Evolutionary conservation across 2,329 filamentous ascomycete species (phyloP).

Genomic region (Neonectria sp.): DNA sequence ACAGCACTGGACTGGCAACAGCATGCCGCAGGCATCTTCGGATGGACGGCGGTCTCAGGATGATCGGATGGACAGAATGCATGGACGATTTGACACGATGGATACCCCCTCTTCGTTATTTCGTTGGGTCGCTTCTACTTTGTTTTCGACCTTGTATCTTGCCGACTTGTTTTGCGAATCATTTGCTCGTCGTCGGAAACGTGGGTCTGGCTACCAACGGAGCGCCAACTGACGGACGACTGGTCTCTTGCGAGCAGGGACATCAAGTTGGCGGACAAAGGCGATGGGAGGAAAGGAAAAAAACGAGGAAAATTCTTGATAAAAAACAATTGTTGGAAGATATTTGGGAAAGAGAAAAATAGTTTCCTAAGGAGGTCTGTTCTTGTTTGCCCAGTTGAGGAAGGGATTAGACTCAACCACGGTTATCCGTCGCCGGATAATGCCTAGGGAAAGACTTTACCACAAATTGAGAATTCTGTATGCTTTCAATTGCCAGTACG

Average conservation of each 20-base stretch:
- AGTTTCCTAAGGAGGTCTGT: constrained; percentile 33
- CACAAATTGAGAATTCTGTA: constrained; percentile 32
- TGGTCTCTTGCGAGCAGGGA: constrained; percentile 25
- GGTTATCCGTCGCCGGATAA: constrained; percentile 60
- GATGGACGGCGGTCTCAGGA: constrained; percentile 45
- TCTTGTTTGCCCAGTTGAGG: constrained; percentile 29
- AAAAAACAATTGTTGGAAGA: constrained; percentile 32
- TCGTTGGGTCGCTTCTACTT: constrained; percentile 41
- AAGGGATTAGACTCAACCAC: constrained; percentile 58
- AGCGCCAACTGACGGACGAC: constrained; percentile 26
- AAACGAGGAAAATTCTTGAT: constrained; percentile 34
- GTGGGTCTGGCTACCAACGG: constrained; percentile 48
- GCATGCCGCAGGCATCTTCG: constrained; percentile 47
- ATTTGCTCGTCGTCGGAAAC: constrained; percentile 30
- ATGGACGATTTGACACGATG: constrained; percentile 62
- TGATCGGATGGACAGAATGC: constrained; percentile 59
- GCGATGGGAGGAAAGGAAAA: constrained; percentile 27
- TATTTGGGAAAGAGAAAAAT: constrained; percentile 38
- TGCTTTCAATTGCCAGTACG: constrained; percentile 2
- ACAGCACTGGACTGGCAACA: constrained; percentile 59
- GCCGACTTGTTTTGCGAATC: constrained; percentile 41
- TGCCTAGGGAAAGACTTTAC: constrained; percentile 22
- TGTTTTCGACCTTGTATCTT: constrained; percentile 39
- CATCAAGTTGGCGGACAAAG: constrained; percentile 26
- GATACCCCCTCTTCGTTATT: constrained; percentile 55